phyloP scores from a whole-genome alignment of 148 eudicot genomes.

The Tetragonia tetragonoides region DNA sequence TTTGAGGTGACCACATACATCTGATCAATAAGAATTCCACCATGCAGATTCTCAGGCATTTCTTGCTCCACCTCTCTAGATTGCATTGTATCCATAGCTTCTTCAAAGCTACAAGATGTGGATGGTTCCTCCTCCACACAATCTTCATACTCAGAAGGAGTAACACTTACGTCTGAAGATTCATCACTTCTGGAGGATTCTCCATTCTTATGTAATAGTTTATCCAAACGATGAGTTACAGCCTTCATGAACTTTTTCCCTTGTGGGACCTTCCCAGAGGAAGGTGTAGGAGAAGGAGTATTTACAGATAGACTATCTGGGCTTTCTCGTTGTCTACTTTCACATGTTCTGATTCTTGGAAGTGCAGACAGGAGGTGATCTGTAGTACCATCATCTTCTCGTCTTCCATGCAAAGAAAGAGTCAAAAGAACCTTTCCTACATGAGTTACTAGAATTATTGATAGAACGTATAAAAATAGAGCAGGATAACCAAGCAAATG shows the following conservation, averaged over 20 bases:
- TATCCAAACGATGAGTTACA: constrained; percentile 64
- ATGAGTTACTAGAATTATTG: constrained; percentile 8
- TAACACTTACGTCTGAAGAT: constrained; percentile 53
- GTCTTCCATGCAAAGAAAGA: constrained; percentile 65
- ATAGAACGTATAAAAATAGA: neutral
- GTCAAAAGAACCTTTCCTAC: constrained; percentile 75
- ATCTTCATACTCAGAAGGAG: constrained; percentile 62
- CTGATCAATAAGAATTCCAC: constrained; percentile 74
- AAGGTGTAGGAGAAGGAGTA: constrained; percentile 22
- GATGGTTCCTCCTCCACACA: constrained; percentile 38
- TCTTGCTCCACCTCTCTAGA: constrained; percentile 44
- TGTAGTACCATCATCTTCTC: constrained; percentile 35
- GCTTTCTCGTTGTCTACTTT: constrained; percentile 34
- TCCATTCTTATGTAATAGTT: constrained; percentile 57
- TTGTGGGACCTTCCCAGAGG: constrained; percentile 44
- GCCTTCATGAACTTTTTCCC: constrained; percentile 64
- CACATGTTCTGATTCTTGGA: constrained; percentile 24
- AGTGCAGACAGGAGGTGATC: constrained; percentile 27
- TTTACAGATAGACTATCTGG: constrained; percentile 29
- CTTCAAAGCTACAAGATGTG: constrained; percentile 51
- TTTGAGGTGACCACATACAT: constrained; percentile 47
- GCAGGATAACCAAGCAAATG: neutral
- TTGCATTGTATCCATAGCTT: constrained; percentile 53
- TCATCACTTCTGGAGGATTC: constrained; percentile 49
- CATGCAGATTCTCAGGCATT: constrained; percentile 65